Evolutionary conservation across 345 rosid species (phyloP).

Genomic region (Arabidopsis arenosa): DNA sequence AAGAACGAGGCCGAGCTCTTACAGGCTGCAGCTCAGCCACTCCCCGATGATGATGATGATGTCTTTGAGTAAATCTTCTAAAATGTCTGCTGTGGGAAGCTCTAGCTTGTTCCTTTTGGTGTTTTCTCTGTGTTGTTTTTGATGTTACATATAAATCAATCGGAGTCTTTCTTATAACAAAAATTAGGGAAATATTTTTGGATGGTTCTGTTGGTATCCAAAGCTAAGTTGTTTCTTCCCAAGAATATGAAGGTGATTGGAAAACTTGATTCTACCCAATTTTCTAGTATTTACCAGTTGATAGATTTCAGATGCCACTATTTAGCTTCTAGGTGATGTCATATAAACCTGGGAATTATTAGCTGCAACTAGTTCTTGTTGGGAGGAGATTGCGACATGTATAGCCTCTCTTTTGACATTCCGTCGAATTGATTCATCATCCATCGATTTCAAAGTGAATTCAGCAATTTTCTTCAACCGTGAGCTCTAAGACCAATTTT

Average conservation of each 20-base stretch:
- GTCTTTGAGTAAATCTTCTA: conserved; percentile 31
- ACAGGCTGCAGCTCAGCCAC: conserved; percentile 33
- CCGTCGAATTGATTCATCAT: no score
- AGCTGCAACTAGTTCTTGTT: not conserved
- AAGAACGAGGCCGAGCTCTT: conserved; percentile 30
- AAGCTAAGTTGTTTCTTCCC: not conserved
- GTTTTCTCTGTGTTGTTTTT: not conserved
- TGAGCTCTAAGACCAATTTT: no score
- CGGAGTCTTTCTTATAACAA: not conserved
- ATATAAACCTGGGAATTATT: not conserved
- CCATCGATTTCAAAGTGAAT: no score
- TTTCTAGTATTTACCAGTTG: not conserved
- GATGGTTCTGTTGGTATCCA: not conserved
- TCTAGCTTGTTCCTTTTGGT: not conserved
- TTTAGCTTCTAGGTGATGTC: not conserved
- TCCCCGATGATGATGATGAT: conserved; percentile 44
- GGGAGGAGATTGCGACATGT: not conserved
- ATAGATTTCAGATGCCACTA: not conserved
- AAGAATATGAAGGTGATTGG: not conserved
- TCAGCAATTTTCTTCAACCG: no score
- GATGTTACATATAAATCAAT: not conserved
- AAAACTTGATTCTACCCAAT: not conserved
- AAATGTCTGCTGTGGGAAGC: not conserved
- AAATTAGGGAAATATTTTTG: not conserved
- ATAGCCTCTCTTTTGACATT: no score